Base-by-base conservation (phyloP, 192 early-diverging fungal species). In the Coemansia sp. region DNA sequence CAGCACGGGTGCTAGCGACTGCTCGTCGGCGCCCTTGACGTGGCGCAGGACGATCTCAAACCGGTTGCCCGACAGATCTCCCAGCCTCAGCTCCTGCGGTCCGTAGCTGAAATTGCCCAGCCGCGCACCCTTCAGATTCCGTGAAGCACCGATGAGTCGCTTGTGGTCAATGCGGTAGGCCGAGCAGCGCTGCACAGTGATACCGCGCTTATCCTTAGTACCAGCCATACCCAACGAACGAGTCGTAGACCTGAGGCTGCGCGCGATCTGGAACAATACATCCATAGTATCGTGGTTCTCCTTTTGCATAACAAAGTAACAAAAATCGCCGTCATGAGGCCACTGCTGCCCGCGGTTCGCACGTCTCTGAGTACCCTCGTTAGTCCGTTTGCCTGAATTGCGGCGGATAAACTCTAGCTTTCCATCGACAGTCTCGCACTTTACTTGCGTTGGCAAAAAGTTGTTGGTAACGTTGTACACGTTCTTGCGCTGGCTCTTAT, bases 211-310 rank as follows among this genome's bases (percentile, higher is more conserved):
- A 79, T 98, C 98, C 75, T 99, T 99, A 7, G 93, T 97, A 3
- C 98, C 98, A 0, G 95, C 94, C 85, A 92, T 93, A 7, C 91
- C 85, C 61, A 96, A 87, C 14, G 76, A 69, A 31, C 90, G 90
- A 23, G 67, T 42, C 3, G 63, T 60, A 12, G 73, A 62, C 4
- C 65, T 62, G 4, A 78, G 63, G 8, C 41, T 4, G 11, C 62
- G 62, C 12, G 68, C 72, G 17, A 82, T 53, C 63, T 75, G 83
- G 64, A 88, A 87, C 44, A 96, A 69, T 0, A 89, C 90, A 9
- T 93, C 91, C 91, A 96, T 94, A 4, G 96, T 94, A 70, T 99
- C 98, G 42, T 76, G 85, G 79, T 96, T 95, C 64, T 95, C 91
- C 78, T 99, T 99, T 76, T 91, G 93, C 75, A 99, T 73, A 32